phyloP scores from a whole-genome alignment of 192 early-diverging fungal species.

The Gaertneriomyces sp. region DNA sequence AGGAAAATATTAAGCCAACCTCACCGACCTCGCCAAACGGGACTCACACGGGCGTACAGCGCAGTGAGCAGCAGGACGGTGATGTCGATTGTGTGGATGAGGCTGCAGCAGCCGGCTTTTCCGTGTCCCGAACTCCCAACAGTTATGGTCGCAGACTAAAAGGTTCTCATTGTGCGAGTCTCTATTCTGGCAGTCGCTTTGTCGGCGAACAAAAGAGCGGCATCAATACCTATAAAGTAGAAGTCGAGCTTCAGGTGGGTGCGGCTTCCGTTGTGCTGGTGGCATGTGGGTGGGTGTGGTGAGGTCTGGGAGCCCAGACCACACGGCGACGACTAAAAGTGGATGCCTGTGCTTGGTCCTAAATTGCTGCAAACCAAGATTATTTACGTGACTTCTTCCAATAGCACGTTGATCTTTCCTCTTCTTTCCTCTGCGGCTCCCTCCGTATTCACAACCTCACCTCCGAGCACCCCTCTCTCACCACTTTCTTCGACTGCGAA shows the following conservation, averaged over 20 bases:
- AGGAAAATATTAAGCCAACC: too few relatives aligned
- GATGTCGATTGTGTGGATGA: too few relatives aligned
- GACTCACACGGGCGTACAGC: too few relatives aligned
- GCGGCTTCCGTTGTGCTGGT: constrained; percentile 2
- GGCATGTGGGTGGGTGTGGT: neutral
- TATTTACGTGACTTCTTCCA: neutral
- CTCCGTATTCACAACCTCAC: constrained; percentile 81
- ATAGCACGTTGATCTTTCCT: constrained; percentile 63
- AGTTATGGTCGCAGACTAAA: constrained; percentile 6
- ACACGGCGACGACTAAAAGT: neutral
- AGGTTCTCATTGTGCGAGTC: constrained; percentile 25
- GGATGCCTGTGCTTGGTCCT: too few relatives aligned
- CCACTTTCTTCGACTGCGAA: constrained; percentile 87
- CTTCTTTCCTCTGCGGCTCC: constrained; percentile 74
- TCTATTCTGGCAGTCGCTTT: constrained; percentile 65
- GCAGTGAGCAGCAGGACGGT: too few relatives aligned
- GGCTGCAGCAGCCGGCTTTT: too few relatives aligned
- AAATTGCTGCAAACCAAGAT: neutral
- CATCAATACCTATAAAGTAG: constrained; percentile 60
- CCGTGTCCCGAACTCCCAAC: too few relatives aligned
- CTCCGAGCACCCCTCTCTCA: constrained; percentile 72
- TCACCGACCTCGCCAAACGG: too few relatives aligned
- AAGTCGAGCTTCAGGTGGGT: constrained; percentile 69
- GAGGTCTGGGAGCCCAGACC: too few relatives aligned
- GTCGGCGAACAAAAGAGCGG: constrained; percentile 64